Percentiles rank a stretch among this genome's conserved stretches.
phyloP scores from a whole-genome alignment of 2,329 filamentous ascomycete genomes.

The Fusarium tupiense region DNA sequence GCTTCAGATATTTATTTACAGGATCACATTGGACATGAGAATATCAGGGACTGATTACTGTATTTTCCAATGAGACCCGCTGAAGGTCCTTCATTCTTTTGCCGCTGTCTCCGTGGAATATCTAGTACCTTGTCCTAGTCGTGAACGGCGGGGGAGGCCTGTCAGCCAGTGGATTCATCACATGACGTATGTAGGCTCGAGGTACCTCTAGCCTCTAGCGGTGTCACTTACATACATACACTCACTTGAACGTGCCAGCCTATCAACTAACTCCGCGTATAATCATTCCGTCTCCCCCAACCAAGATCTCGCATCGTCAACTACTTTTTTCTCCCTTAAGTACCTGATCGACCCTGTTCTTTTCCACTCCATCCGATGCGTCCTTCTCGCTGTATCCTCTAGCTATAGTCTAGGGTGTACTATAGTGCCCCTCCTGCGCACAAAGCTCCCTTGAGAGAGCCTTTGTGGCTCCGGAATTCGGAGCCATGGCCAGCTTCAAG shows the following conservation, averaged over 20 bases:
- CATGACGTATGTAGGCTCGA: constrained; percentile 35
- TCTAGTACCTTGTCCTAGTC: neutral
- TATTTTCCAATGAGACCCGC: neutral
- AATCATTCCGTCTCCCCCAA: constrained; percentile 31
- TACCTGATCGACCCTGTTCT: neutral
- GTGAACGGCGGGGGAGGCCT: constrained; percentile 16
- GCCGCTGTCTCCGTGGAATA: neutral
- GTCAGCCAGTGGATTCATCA: constrained; percentile 36
- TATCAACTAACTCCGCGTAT: constrained; percentile 37
- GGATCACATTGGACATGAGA: neutral
- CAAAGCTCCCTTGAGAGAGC: constrained; percentile 29
- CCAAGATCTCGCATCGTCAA: constrained; percentile 20
- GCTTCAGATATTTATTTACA: neutral
- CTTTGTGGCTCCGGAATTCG: constrained; percentile 31
- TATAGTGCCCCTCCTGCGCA: constrained; percentile 27
- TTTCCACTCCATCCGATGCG: constrained; percentile 24
- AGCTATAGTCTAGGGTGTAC: constrained; percentile 33
- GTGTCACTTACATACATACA: constrained; percentile 39
- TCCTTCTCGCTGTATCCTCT: constrained; percentile 12
- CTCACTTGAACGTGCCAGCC: constrained; percentile 17
- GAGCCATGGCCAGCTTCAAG: constrained; percentile 62
- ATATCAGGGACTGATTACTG: neutral
- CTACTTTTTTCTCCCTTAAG: constrained; percentile 6
- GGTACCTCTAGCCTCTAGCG: constrained; percentile 19
- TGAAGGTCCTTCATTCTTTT: neutral